phyloP scores from a whole-genome alignment of 2,329 filamentous ascomycete species.

The Ciborinia camelliae region DNA sequence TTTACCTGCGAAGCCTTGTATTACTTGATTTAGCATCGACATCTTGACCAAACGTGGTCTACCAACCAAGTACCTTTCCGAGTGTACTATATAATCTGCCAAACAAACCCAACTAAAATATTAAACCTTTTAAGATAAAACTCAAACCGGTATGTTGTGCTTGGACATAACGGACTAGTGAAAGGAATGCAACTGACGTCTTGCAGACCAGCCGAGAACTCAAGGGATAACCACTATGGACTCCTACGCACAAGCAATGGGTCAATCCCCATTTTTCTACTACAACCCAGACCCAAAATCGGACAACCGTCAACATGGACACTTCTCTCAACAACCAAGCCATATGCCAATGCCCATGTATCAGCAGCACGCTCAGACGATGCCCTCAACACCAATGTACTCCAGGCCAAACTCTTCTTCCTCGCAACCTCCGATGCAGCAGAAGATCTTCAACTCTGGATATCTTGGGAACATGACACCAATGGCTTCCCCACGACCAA shows the following conservation, averaged over 20 bases:
- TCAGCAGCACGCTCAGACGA: constrained; percentile 49
- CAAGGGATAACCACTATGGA: constrained; percentile 33
- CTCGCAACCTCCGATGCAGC: constrained; percentile 52
- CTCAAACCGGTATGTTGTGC: constrained; percentile 26
- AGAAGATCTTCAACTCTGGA: constrained; percentile 34
- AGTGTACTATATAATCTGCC: constrained; percentile 27
- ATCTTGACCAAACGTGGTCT: constrained; percentile 17
- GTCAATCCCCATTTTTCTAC: constrained; percentile 79
- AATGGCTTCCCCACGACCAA: constrained; percentile 69
- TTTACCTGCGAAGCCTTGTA: constrained; percentile 30
- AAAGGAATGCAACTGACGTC: constrained; percentile 30
- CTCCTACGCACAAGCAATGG: constrained; percentile 53
- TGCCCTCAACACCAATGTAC: constrained; percentile 62
- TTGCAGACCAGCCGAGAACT: constrained; percentile 24
- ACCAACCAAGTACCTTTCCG: constrained; percentile 23
- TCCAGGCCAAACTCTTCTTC: constrained; percentile 63
- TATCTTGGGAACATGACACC: constrained; percentile 57
- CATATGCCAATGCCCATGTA: constrained; percentile 51
- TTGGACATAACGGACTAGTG: constrained; percentile 3
- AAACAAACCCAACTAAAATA: constrained; percentile 16
- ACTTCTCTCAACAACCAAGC: constrained; percentile 63
- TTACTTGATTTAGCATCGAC: constrained; percentile 24
- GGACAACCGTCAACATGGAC: constrained; percentile 70
- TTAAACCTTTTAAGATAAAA: constrained; percentile 11
- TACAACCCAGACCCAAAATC: constrained; percentile 74